phyloP scores from a whole-genome alignment of 306 rosid species.

The Lupinus albus region DNA sequence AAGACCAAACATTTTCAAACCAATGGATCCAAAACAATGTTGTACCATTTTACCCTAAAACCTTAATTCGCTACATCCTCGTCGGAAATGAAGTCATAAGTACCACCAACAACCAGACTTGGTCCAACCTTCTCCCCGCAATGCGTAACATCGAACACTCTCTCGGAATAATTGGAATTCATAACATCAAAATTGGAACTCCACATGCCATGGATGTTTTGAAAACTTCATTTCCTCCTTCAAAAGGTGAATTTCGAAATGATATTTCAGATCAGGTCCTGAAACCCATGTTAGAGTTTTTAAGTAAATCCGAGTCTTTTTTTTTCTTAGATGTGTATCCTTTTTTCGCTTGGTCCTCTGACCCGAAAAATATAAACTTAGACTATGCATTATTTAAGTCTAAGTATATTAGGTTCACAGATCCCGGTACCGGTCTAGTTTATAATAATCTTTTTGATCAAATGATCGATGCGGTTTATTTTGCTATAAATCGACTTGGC shows the following conservation, averaged over 20 bases:
- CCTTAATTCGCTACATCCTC: constrained; percentile 68
- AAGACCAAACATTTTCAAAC: constrained; percentile 55
- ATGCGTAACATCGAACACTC: constrained; percentile 59
- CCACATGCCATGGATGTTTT: constrained; percentile 65
- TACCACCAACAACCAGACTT: constrained; percentile 31
- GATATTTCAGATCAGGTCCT: constrained; percentile 52
- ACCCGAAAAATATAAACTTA: constrained; percentile 53
- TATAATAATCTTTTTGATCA: constrained; percentile 74
- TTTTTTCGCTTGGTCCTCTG: constrained; percentile 63
- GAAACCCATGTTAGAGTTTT: constrained; percentile 62
- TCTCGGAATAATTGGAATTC: constrained; percentile 44
- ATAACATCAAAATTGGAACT: constrained; percentile 71
- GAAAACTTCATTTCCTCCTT: constrained; percentile 69
- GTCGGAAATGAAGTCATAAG: constrained; percentile 71
- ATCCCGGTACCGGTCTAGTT: constrained; percentile 61
- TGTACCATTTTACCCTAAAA: constrained; percentile 53
- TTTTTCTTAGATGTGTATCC: constrained; percentile 77
- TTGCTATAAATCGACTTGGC: constrained; percentile 69
- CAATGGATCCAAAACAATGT: constrained; percentile 59
- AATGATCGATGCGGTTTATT: constrained; percentile 76
- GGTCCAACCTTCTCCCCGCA: constrained; percentile 63
- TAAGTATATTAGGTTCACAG: constrained; percentile 49
- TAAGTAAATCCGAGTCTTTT: constrained; percentile 68
- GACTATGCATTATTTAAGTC: constrained; percentile 60
- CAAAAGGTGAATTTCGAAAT: constrained; percentile 64